These are phyloP conservation scores for Lyophyllum decastes DNA, from an alignment of 768 basidiomycete genomes.

Conservation along the genomic window DNA sequence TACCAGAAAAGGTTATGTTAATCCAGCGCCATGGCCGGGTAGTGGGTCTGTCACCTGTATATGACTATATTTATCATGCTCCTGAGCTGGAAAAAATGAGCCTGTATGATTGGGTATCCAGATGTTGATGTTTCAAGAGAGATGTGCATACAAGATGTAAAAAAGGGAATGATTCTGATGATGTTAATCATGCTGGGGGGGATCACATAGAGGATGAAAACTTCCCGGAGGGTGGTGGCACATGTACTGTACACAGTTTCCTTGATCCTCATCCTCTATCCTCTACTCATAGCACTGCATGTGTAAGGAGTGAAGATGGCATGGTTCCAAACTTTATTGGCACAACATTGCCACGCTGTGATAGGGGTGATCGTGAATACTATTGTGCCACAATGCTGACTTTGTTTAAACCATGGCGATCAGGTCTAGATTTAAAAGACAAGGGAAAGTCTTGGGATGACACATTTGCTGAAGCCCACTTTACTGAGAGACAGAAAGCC, in stretches of 20 bases:
- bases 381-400: slow-evolving; percentile 30
- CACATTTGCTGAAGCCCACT: slow-evolving; percentile 17
- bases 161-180: background rate
- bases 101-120: slow-evolving; percentile 29
- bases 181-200: background rate
- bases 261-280: background rate
- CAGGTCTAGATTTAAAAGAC: slow-evolving; percentile 19
- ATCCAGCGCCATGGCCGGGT: slow-evolving; percentile 15
- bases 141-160: background rate
- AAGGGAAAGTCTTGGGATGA: slow-evolving; percentile 22
- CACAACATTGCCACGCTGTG: slow-evolving; percentile 20
- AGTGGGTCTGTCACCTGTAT: slow-evolving; percentile 23
- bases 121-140: slow-evolving; percentile 11
- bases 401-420: slow-evolving; percentile 29
- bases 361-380: too few relatives aligned
- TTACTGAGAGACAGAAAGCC: slow-evolving; percentile 11
- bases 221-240: background rate
- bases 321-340: slow-evolving; percentile 1
- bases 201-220: background rate
- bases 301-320: background rate
- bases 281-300: background rate
- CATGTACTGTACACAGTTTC: background rate
- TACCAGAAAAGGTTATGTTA: slow-evolving; percentile 21
- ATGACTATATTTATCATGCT: slow-evolving; percentile 34
- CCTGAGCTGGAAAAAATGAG: slow-evolving; percentile 12